Percentiles rank a stretch among this genome's conserved stretches.
Conservation (phyloP, 441 rosid genomes). For the Croton setiger region DNA sequence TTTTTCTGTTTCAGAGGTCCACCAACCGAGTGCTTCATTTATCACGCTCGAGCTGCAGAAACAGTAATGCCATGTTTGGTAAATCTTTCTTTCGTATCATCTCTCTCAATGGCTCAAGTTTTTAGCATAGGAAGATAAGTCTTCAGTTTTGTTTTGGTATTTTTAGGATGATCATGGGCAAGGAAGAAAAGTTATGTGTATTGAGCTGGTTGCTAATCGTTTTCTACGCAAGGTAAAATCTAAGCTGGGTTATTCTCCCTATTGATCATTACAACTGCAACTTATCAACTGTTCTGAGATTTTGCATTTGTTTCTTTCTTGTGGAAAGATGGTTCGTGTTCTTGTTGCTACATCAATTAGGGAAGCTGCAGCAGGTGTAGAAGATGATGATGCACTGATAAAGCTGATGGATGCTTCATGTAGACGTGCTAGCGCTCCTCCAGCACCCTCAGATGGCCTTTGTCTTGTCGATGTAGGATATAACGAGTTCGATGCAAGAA, state of each 20-base stretch:
- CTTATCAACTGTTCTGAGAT: neutral
- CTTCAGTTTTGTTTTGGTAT: neutral
- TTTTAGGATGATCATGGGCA: conserved; percentile 42
- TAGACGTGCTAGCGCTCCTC: conserved; percentile 93
- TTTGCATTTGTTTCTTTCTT: neutral
- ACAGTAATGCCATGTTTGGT: conserved; percentile 56
- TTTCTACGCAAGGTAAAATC: conserved; percentile 76
- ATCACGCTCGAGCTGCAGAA: conserved; percentile 89
- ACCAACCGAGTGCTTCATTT: conserved; percentile 88
- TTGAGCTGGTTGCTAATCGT: conserved; percentile 88
- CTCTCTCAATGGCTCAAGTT: too few species aligned
- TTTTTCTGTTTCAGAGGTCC: conserved; percentile 73
- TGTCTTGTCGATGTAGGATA: conserved; percentile 88
- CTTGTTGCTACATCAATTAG: conserved; percentile 85
- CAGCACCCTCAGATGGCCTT: conserved; percentile 84
- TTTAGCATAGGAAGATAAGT: too few species aligned
- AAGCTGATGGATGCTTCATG: conserved; percentile 75
- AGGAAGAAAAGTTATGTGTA: conserved; percentile 69
- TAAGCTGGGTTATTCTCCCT: neutral
- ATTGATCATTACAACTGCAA: neutral
- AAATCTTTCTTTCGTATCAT: conserved; percentile 25
- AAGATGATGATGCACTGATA: conserved; percentile 66
- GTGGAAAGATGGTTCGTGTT: conserved; percentile 80
- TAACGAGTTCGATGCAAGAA: conserved; percentile 54
- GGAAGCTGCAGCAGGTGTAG: conserved; percentile 80